Base-by-base conservation (phyloP, 2,329 filamentous ascomycete species). In the Apiospora pterosperma region DNA sequence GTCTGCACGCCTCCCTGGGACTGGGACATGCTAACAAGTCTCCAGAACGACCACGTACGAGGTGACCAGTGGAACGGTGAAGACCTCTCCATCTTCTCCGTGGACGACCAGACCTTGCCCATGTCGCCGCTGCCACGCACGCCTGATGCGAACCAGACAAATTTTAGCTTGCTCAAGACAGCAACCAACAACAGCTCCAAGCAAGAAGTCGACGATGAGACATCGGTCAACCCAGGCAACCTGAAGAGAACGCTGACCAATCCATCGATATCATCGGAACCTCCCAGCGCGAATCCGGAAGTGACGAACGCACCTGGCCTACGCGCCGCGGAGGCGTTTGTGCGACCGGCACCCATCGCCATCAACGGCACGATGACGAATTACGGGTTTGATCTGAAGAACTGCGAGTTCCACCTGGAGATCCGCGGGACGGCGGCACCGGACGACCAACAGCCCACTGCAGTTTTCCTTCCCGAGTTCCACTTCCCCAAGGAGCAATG, bases 61-160 rank as follows among this genome's bases (percentile, higher is more conserved):
- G 96, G 96, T 63, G 96, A 99, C 72, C 88, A 93, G 69, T 99
- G 96, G 96, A 99, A 99, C 70, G 96, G 96, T 59, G 96, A 99
- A 77, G 96, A 99, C 75, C 79, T 99, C 38, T 97, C 94, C 5
- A 96, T 99, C 63, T 91, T 89, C 74, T 97, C 93, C 0, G 71
- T 87, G 5, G 94, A 99, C 74, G 96, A 99, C 76, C 89, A 88
- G 63, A 78, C 82, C 19, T 75, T 90, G 42, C 83, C 85, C 2
- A 73, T 82, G 42, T 86, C 85, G 2, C 75, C 83, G 6, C 66
- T 86, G 3, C 48, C 48, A 4, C 81, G 74, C 65, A 78, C 72
- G 4, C 73, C 78, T 0, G 74, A 76, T 3, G 63, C 73, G 4
- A 79, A 76, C 62, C 81, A 78, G 59, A 85, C 86, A 1, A 81